A percentile compares a stretch with the other conserved stretches of the same genome.
Conservation (phyloP, 352 stramenopile genomes). For the Phytophthora colocasiae region DNA sequence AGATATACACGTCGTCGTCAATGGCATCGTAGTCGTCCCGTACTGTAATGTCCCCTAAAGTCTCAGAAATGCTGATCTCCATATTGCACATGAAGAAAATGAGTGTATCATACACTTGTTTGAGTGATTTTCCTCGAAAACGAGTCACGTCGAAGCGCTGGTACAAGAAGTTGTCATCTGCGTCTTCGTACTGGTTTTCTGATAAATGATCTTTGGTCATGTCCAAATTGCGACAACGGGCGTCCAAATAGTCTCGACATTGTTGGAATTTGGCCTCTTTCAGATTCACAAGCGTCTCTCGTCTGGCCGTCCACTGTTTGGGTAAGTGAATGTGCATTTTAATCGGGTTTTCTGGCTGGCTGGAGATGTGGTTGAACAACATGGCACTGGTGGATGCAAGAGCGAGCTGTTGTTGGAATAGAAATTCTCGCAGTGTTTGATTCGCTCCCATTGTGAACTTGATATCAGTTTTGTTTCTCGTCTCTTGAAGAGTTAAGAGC, state of each 20-base stretch:
- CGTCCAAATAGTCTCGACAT: slow-evolving; percentile 36
- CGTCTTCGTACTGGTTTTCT: slow-evolving; percentile 19
- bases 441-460: background rate
- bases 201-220: slow-evolving; percentile 34
- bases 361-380: slow-evolving; percentile 1
- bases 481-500: too few species aligned
- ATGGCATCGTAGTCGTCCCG: slow-evolving; percentile 45
- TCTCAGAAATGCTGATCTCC: slow-evolving; percentile 56
- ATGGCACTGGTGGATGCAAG: slow-evolving; percentile 6
- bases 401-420: slow-evolving; percentile 11
- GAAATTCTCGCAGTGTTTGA: background rate
- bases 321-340: slow-evolving; percentile 24
- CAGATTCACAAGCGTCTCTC: slow-evolving; percentile 33
- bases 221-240: slow-evolving; percentile 39
- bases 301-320: slow-evolving; percentile 23
- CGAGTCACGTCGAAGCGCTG: slow-evolving; percentile 38
- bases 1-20: slow-evolving; percentile 30
- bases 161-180: slow-evolving; percentile 29
- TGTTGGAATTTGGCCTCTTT: slow-evolving; percentile 36
- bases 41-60: slow-evolving; percentile 46
- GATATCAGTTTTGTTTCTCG: too few species aligned
- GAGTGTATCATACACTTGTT: slow-evolving; percentile 51
- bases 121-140: slow-evolving; percentile 43
- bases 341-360: slow-evolving; percentile 13
- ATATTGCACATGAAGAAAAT: slow-evolving; percentile 46